Evolutionary conservation across 805 yeast species (phyloP), one percentile per base, ranked within the genome.

Genomic region (Ogataea trehaloabstinens): DNA sequence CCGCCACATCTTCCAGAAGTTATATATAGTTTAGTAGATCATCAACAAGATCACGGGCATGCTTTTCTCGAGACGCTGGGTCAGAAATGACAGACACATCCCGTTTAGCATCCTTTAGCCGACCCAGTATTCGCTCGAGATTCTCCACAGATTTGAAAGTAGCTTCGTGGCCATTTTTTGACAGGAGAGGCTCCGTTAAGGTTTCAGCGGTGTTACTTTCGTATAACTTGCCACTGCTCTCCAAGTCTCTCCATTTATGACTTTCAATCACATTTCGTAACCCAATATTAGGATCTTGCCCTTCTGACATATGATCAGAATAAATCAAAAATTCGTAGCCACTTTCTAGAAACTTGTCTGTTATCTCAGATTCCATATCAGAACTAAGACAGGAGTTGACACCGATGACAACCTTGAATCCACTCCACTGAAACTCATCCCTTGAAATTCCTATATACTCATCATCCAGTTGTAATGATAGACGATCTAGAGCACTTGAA

Each of bases 261-360:
- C n/a, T n/a, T n/a, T n/a, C n/a, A n/a, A n/a, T n/a, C n/a, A n/a
- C n/a, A n/a, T n/a, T n/a, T n/a, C n/a, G n/a, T n/a, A n/a, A n/a
- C n/a, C n/a, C n/a, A n/a, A n/a, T n/a, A n/a, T n/a, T n/a, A n/a
- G n/a, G n/a, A n/a, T n/a, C n/a, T n/a, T n/a, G n/a, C n/a, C n/a
- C n/a, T n/a, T n/a, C n/a, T n/a, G 35, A 28, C 16, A 27, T 32
- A 10, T 25, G 27, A 8, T 32, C 34, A 8, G 30, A 31, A 28
- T 63, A 59, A 37, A 65, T 52, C 5, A 73, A 54, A 41, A 60
- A 72, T 41, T 74, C 80, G 37, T 71, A 60, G 2, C 78, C 78
- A 21, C 56, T 40, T 5, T 44, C 41, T 3, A 70, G 51, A 10
- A 59, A 60, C 19, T 51, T 34, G 43, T 73, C 78, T 47, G 73